phyloP scores from a whole-genome alignment of 1,139 yeast species.

The Suhomyces maxii region DNA sequence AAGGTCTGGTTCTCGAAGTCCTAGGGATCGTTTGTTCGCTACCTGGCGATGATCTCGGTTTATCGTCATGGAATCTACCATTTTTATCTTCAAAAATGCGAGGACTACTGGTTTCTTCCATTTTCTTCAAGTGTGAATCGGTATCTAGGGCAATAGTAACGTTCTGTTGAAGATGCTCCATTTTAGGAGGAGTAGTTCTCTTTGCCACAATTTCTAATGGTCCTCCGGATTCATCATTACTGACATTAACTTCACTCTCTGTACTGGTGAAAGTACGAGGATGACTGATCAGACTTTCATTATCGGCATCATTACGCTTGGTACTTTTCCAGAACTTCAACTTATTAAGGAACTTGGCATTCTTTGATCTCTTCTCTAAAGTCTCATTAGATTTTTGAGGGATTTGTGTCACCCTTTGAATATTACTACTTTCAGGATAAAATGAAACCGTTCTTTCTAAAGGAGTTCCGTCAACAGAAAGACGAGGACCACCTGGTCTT shows the following conservation, averaged over 20 bases:
- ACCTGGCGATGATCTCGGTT: slow-evolving; percentile 6
- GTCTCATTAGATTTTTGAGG: slow-evolving; percentile 3
- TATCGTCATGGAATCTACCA: slow-evolving; percentile 2
- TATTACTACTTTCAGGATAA: slow-evolving; percentile 28
- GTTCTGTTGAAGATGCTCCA: slow-evolving; percentile 1
- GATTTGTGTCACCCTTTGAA: slow-evolving; percentile 11
- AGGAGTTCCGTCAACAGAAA: slow-evolving; percentile 17
- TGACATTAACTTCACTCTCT: slow-evolving; percentile 4
- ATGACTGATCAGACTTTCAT: slow-evolving; percentile 11
- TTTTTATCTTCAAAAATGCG: slow-evolving; percentile 4
- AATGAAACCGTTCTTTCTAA: slow-evolving; percentile 36
- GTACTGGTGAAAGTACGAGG: slow-evolving; percentile 7
- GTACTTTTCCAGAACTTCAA: slow-evolving; percentile 46
- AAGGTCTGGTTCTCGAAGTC: slow-evolving; percentile 49
- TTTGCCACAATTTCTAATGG: slow-evolving; percentile 11
- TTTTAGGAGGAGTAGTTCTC: slow-evolving; percentile 5
- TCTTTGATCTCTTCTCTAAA: slow-evolving; percentile 18
- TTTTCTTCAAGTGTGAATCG: not conserved
- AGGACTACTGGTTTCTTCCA: slow-evolving; percentile 1
- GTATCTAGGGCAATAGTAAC: slow-evolving; percentile 1
- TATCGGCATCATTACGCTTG: slow-evolving; percentile 15
- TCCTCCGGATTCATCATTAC: slow-evolving; percentile 7
- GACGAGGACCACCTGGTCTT: slow-evolving; percentile 1
- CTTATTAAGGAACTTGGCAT: slow-evolving; percentile 32
- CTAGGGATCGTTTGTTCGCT: slow-evolving; percentile 7